These are phyloP conservation scores for Auricularia sp. DNA, from an alignment of 768 basidiomycete species.

Conservation along the genomic window DNA sequence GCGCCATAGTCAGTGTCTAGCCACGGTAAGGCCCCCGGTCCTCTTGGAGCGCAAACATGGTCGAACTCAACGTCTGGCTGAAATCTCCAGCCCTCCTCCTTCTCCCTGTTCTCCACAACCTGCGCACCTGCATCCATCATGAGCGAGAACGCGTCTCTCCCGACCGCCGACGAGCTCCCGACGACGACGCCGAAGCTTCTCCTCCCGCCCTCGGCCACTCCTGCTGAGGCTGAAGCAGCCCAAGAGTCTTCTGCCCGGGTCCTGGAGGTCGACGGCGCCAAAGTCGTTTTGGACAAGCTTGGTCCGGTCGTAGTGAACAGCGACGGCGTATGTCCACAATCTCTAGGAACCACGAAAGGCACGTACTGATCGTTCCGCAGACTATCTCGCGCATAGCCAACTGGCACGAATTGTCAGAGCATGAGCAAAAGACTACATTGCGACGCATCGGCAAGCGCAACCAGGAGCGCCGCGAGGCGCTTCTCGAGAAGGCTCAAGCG, in stretches of 20 bases:
- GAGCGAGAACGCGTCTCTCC: not conserved
- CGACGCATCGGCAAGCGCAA: not conserved
- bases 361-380: not conserved
- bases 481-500: not conserved
- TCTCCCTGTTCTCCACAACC: not conserved
- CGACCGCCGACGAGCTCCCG: not conserved
- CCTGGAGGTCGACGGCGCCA: not conserved
- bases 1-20: not conserved
- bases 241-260: not conserved
- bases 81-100: not conserved
- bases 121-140: not conserved
- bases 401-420: not conserved
- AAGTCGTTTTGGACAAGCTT: not conserved
- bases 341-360: not conserved
- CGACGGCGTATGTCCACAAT: not conserved
- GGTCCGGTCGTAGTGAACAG: not conserved
- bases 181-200: not conserved
- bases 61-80: not conserved
- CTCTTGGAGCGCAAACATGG: not conserved
- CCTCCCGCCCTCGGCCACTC: not conserved
- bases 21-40: not conserved
- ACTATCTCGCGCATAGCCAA: not conserved
- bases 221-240: not conserved
- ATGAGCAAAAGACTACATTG: not conserved
- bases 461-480: not conserved